Percentiles rank a stretch among this genome's conserved stretches.
phyloP scores from a whole-genome alignment of 352 stramenopile genomes.

The Phytophthora hibernalis region DNA sequence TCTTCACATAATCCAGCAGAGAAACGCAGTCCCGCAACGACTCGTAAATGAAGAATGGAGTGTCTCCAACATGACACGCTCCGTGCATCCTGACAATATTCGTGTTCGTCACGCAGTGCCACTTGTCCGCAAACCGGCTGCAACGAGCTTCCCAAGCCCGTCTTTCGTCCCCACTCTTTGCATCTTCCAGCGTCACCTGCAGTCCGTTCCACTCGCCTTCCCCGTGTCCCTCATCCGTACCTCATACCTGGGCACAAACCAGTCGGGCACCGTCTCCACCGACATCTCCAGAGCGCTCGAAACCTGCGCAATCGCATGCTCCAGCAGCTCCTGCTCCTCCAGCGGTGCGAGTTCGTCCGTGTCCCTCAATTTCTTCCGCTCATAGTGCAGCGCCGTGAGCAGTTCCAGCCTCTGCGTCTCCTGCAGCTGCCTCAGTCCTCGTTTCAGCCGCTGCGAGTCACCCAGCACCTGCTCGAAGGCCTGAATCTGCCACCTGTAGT shows the following conservation, averaged over 20 bases:
- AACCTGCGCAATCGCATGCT: slow-evolving; percentile 15
- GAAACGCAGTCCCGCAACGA: slow-evolving; percentile 12
- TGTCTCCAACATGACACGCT: slow-evolving; percentile 31
- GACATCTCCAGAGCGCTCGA: neutral
- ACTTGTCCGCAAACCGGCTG: slow-evolving; percentile 15
- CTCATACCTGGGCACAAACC: slow-evolving; percentile 42
- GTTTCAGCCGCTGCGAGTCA: neutral
- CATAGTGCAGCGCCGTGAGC: slow-evolving; percentile 25
- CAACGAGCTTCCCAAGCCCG: slow-evolving; percentile 1
- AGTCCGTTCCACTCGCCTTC: slow-evolving; percentile 35
- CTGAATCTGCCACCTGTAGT: slow-evolving; percentile 32
- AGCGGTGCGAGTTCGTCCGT: slow-evolving; percentile 1
- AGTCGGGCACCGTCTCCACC: slow-evolving; percentile 19
- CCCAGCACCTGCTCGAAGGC: slow-evolving; percentile 13
- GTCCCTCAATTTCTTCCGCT: slow-evolving; percentile 23
- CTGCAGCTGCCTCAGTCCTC: neutral
- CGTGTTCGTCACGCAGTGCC: slow-evolving; percentile 15
- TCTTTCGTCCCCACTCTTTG: neutral
- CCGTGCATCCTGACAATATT: slow-evolving; percentile 32
- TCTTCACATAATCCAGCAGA: slow-evolving; percentile 22
- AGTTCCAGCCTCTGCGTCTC: slow-evolving; percentile 16
- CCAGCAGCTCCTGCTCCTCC: slow-evolving; percentile 25
- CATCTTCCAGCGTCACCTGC: slow-evolving; percentile 23
- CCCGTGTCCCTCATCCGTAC: slow-evolving; percentile 1
- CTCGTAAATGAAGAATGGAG: slow-evolving; percentile 41